Evolutionary conservation across 2,329 filamentous ascomycete genomes (phyloP), one percentile per base, ranked within the genome.

Genomic region (Penicillium sp.): DNA sequence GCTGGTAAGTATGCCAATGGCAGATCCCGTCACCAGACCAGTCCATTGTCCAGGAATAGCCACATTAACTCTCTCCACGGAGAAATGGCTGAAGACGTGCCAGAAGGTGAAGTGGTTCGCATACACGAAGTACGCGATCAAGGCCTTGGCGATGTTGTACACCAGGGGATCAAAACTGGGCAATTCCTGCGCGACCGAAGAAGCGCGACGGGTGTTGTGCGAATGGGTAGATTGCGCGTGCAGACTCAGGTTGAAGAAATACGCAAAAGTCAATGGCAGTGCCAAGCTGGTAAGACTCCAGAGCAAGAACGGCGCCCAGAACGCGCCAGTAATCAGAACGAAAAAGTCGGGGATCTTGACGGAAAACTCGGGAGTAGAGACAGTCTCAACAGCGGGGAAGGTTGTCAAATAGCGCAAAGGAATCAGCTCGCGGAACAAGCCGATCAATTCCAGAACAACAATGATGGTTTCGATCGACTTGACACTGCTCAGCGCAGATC

Each of bases 61-160:
- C 7, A 60, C 60, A 30, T 73, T 70, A 47, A 78, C 73, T 51
- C 62, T 70, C 3, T 66, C 64, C 23, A 78, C 64, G 6, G 73
- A 69, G 49, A 62, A 64, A 23, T 62, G 58, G 60, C 66, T 71
- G 61, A 68, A 77, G 9, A 74, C 24, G 18, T 69, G 66, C 62
- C 66, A 71, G 57, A 75, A 71, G 24, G 63, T 68, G 61, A 74
- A 74, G 20, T 68, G 65, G 8, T 71, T 84, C 9, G 81, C 83
- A 69, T 92, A 96, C 18, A 96, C 86, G 33, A 93, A 81, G 71
- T 89, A 96, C 7, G 89, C 86, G 58, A 92, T 74, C 55, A 97
- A 71, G 0, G 88, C 92, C 78, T 96, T 96, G 65, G 84, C 84
- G 57, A 97, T 86, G 77, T 92, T 96, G 76, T 95, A 99, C 21